Percentiles rank a stretch among this genome's conserved stretches.
Evolutionary conservation across 2,329 filamentous ascomycete species (phyloP).

Genomic region (Bimuria novae-zelandiae): DNA sequence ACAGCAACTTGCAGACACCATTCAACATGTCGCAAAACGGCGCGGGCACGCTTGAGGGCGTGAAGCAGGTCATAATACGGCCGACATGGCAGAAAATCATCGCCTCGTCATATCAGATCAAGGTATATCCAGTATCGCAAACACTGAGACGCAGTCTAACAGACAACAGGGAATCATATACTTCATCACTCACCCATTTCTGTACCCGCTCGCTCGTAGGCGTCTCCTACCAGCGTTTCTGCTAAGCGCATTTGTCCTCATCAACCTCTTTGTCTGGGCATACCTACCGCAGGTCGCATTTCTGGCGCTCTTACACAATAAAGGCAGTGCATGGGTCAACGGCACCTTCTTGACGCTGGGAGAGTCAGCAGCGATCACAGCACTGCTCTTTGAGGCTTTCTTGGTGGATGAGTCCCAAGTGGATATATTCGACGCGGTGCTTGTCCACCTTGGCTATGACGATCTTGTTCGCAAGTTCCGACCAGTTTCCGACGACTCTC

Average conservation of each 20-base stretch:
- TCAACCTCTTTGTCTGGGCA: conserved; percentile 83
- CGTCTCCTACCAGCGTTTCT: conserved; percentile 80
- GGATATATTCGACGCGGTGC: conserved; percentile 75
- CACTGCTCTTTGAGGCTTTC: conserved; percentile 59
- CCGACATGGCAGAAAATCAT: conserved; percentile 34
- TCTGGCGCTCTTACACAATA: conserved; percentile 84
- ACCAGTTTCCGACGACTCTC: conserved; percentile 69
- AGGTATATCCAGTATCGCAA: conserved; percentile 21
- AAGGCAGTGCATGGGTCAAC: conserved; percentile 81
- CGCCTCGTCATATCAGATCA: conserved; percentile 37
- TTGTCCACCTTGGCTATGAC: conserved; percentile 74
- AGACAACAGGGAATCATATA: conserved; percentile 73
- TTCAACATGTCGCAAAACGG: conserved; percentile 40
- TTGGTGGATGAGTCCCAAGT: conserved; percentile 73
- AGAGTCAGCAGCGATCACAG: conserved; percentile 65
- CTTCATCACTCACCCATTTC: conserved; percentile 75
- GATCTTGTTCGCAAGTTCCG: conserved; percentile 53
- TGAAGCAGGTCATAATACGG: conserved; percentile 32
- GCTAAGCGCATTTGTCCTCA: conserved; percentile 80
- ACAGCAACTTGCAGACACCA: conserved; percentile 23
- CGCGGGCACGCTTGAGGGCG: conserved; percentile 25
- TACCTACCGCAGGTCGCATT: conserved; percentile 91
- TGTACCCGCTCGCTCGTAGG: conserved; percentile 79
- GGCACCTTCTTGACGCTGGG: conserved; percentile 81
- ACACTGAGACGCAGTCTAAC: conserved; percentile 11